Conservation (phyloP, 2,329 filamentous ascomycete species). For the Ceratocystis ficicola region DNA sequence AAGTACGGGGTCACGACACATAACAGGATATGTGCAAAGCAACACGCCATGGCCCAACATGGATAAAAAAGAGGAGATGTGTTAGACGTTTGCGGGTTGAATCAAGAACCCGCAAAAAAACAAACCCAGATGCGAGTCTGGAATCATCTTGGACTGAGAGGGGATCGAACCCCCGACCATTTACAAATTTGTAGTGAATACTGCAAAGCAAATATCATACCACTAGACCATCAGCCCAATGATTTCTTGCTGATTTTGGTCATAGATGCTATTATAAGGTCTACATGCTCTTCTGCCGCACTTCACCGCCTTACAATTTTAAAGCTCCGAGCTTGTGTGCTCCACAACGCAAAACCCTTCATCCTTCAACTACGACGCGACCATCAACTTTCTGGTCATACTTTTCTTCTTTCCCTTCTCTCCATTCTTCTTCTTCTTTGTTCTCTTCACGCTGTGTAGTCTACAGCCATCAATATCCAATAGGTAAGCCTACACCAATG, state of each 20-base stretch:
- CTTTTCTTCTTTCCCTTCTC: not conserved
- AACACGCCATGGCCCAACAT: too few species aligned
- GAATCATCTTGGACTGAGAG: slow-evolving; percentile 21
- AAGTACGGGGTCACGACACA: too few species aligned
- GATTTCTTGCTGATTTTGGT: not conserved
- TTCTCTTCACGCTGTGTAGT: not conserved
- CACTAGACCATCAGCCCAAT: slow-evolving; percentile 23
- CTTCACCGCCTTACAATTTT: slow-evolving; percentile 2
- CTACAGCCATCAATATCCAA: not conserved
- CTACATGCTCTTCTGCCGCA: not conserved
- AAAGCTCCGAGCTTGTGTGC: not conserved
- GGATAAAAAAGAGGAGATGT: too few species aligned
- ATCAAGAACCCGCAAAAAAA: not conserved
- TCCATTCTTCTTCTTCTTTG: slow-evolving; percentile 4
- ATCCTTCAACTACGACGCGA: not conserved
- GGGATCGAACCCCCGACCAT: slow-evolving; percentile 23
- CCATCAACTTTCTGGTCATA: not conserved
- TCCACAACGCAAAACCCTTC: slow-evolving; percentile 15
- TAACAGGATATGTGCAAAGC: too few species aligned
- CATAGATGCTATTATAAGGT: not conserved
- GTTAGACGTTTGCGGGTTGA: too few species aligned
- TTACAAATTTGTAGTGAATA: slow-evolving; percentile 22
- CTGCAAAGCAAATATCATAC: slow-evolving; percentile 24
- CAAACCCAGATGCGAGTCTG: not conserved
- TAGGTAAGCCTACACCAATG: slow-evolving; percentile 10